phyloP scores from a whole-genome alignment of 768 basidiomycete genomes.

The Sarcomyxa edulis region DNA sequence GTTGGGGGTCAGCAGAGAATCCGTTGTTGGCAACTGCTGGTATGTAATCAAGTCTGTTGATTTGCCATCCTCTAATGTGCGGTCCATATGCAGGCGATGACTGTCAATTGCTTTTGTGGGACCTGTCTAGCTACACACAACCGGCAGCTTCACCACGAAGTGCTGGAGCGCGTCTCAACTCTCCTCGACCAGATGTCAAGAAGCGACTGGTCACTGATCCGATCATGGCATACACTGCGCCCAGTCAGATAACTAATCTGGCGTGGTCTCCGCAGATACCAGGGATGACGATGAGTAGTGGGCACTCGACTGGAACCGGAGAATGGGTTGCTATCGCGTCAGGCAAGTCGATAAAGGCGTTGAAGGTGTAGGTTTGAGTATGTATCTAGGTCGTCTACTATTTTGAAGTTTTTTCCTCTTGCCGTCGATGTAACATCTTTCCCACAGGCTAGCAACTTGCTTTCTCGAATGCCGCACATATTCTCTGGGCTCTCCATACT shows the following conservation, averaged over 20 bases:
- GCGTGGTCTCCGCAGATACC: constrained; percentile 88
- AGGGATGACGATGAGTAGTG: constrained; percentile 70
- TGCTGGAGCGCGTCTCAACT: constrained; percentile 66
- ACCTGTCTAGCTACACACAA: constrained; percentile 63
- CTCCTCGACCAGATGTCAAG: constrained; percentile 77
- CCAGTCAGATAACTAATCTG: constrained; percentile 73
- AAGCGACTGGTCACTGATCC: constrained; percentile 72
- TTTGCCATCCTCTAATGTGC: constrained; percentile 4
- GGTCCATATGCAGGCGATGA: constrained; percentile 70
- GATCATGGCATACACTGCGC: constrained; percentile 78
- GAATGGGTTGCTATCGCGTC: constrained; percentile 87
- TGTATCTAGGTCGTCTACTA: background rate
- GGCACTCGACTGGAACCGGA: constrained; percentile 67
- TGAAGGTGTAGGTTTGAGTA: constrained; percentile 59
- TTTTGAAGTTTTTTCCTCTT: background rate
- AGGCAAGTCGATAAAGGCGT: constrained; percentile 75
- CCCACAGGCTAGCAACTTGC: too few relatives aligned
- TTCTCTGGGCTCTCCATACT: too few relatives aligned
- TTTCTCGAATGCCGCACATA: too few relatives aligned
- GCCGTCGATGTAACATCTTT: background rate
- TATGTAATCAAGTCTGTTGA: constrained; percentile 28
- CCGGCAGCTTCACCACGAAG: constrained; percentile 66
- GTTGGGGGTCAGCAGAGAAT: constrained; percentile 84
- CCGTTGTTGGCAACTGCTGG: constrained; percentile 87
- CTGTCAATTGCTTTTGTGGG: constrained; percentile 92